Base-by-base conservation (phyloP, 208 protist species). In the Wallacemonas sp. region DNA sequence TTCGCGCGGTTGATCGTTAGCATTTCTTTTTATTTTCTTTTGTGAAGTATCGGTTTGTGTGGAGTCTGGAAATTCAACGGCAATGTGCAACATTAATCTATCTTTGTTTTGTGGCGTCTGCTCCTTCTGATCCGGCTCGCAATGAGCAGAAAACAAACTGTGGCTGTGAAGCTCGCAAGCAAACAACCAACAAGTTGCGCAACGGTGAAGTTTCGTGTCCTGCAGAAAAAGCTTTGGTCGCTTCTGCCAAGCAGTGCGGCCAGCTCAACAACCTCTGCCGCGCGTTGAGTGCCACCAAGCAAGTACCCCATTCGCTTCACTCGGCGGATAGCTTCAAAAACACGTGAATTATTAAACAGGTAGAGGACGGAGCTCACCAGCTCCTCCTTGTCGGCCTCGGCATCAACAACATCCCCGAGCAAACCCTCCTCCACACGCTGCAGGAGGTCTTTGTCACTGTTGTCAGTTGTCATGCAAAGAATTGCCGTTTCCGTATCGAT, bases 201-300 rank as follows among this genome's bases (percentile, higher is more conserved):
- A 11, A 69, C 29, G 21, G 44, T 26, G 44, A 72, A 34, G 33
- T 19, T 56, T 19, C 33, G 29, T 21, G 2, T 52, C 21, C 8
- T 52, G 32, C 55, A 68, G 23, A 76, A 67, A 49, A 76, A 65
- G 46, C 48, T 60, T n/a, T 38, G 19, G 61, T 64, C 61, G 26
- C 49, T n/a, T 41, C 33, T 46, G 16, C 67, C 78, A 0, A 83
- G 12, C 21, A 47, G 27, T 1, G 62, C 64, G 0, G 44, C 57
- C 1, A 78, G 58, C 49, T 88, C 74, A 6, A 80, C 33, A 30
- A 83, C 47, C 27, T 83, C 69, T 23, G 73, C 46, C 24, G 76
- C 76, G 36, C 54, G 74, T 47, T 67, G 32, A 16, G 82, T 49
- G n/a, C 78, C 82, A 9, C 82, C 82, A 34, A 83, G 57, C 17